Evolutionary conservation across 1,284 basidiomycete genomes (phyloP), one percentile per base, ranked within the genome.

Genomic region (Puccinia triticina): DNA sequence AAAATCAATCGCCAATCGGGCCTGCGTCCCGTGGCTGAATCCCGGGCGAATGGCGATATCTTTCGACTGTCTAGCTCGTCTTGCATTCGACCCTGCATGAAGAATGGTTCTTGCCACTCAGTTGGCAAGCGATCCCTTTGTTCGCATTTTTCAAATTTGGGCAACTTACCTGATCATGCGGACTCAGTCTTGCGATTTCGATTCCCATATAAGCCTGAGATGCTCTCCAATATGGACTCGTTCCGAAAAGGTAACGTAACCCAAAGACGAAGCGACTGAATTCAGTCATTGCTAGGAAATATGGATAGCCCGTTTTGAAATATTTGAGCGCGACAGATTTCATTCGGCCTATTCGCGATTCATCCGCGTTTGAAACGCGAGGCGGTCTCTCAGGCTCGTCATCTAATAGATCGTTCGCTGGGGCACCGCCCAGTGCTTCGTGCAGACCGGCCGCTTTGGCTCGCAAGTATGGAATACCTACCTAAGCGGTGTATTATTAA

Each of bases 381-480:
- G 48, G 11, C 29, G 43, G 26, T 48, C 43, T 53, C 29, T 72
- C 69, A 50, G 64, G 64, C 34, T 50, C 89, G 83, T 91, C 91
- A 55, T 92, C 91, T 43, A 92, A 88, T 55, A 93, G 87, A 66
- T 93, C 92, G 12, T 89, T 88, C 83, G 91, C 91, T 7, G 92
- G 85, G 1, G 93, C 93, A 26, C 95, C 96, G 0, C 96, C 95
- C 18, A 98, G 88, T 48, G 92, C 90, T 88, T 99, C 96, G 86
- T 92, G 97, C 84, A 94, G 92, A 85, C 98, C 95, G 64, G 94
- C 92, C 1, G 92, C 90, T 86, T 97, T 96, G 8, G 94, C 92
- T 83, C 93, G 90, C 46, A 97, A 83, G 86, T 98, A 99, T 2
- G 96, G 96, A 40, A 98, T 87, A 2, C 92, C 94, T 67, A 98